Evolutionary conservation across 768 basidiomycete genomes (phyloP), one percentile per base, ranked within the genome.

Genomic region (Xerocomus brunneocitrinus): DNA sequence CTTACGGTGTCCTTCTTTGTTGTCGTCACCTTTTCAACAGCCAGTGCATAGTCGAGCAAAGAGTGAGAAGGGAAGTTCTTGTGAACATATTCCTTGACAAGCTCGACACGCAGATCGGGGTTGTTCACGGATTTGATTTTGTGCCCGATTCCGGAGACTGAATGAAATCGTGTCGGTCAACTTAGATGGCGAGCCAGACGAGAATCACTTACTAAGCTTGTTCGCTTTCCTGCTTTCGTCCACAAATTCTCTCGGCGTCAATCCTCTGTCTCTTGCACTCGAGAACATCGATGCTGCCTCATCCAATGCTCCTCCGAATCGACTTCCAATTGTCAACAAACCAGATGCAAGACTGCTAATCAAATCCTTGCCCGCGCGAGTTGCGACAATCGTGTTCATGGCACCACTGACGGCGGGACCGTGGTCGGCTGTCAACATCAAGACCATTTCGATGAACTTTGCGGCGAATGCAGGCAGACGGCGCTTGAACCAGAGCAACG

Each of bases 371-470:
- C 95, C 95, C n/a, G 95, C 95, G 75, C 95, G 95, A 34, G 93
- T 87, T 19, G 95, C 94, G 69, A 99, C 95, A 69, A 99, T 98
- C 58, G 95, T 97, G 80, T 97, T 99, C 95, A 99, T 99, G 22
- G 95, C 95, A 74, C 83, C 93, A 71, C 92, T 95, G n/a, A 97
- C 93, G 52, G 93, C 93, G 8, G 94, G 94, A 65, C 94, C 93
- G 75, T 98, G 95, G 73, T 99, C 95, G 58, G 95, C 95, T 12
- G 95, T 99, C 61, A 99, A 80, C 91, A 97, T 95, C 70, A 99
- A 82, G 50, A 98, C 94, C 97, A 98, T 99, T 79, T 99, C 95
- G 70, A 99, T 87, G 80, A 99, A 99, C 77, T 98, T 98, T 71
- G 93, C 86, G 44, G 95, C 95, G 80, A 89, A 95, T 45, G 85